Evolutionary conservation across 1,139 yeast genomes (phyloP), one percentile per base, ranked within the genome.

Genomic region (Yamadazyma triangularis): DNA sequence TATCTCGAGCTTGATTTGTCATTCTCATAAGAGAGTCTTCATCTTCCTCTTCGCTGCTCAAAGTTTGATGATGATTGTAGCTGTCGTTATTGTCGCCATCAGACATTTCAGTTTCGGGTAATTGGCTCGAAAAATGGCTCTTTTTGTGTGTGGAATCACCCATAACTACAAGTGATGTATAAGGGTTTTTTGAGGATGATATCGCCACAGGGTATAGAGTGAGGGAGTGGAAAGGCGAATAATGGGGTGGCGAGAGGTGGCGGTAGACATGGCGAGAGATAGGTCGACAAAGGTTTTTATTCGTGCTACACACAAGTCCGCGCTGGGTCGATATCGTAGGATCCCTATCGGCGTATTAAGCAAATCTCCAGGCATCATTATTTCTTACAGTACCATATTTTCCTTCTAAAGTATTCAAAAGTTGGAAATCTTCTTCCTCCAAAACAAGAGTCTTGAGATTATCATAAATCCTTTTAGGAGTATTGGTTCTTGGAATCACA

Each of bases 21-120:
- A 77, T 58, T 14, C 86, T 50, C 15, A 77, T 68, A 6, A 79
- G 60, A 24, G 86, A 58, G 1, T 77, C 77, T 32, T 73, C 66
- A 34, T 79, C 69, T 35, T 95, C 72, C 12, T 85, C 65, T 15
- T 73, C 74, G 36, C 68, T 71, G 40, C 85, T 88, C 51, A 85
- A 81, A 1, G 93, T 72, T 2, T 93, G 80, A 26, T 84, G 78
- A 49, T 82, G 88, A 12, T 88, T 70, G 37, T 77, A 78, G 20
- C 20, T 15, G 56, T 83, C 83, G 34, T 73, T 72, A 29, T 76
- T 77, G 29, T 94, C 94, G 34, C 87, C 74, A 54, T 85, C 95
- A 41, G 86, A 80, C 59, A 84, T 94, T 45, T 79, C 72, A 58
- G 84, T 83, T 13, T 94, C 94, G 18, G 69, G 61, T 45, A n/a